These are phyloP conservation scores for Lecanicillium sp. DNA, from an alignment of 2,329 filamentous ascomycete species.

Conservation along the genomic window DNA sequence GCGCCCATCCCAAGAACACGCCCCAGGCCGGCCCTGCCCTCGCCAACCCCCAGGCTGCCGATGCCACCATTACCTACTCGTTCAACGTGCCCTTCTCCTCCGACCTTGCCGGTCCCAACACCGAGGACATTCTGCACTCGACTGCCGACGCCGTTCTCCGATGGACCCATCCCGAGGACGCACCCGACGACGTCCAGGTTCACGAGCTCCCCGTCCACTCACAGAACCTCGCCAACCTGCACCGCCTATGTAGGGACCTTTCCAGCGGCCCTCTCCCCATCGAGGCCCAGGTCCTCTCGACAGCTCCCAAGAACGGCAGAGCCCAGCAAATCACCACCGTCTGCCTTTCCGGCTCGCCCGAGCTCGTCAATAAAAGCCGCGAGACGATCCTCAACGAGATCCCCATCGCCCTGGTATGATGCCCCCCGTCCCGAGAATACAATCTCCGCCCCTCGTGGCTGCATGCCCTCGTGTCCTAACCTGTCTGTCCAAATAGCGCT, in stretches of 20 bases:
- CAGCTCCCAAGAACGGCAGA: slow-evolving; percentile 66
- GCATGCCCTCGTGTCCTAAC: slow-evolving; percentile 13
- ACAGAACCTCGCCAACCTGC: slow-evolving; percentile 75
- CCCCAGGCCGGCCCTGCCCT: slow-evolving; percentile 48
- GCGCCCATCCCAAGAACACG: slow-evolving; percentile 52
- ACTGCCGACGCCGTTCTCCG: slow-evolving; percentile 79
- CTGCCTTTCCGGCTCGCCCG: slow-evolving; percentile 80
- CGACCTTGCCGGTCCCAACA: slow-evolving; percentile 84
- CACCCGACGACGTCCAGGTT: slow-evolving; percentile 74
- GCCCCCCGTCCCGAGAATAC: slow-evolving; percentile 6
- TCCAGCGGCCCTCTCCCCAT: slow-evolving; percentile 64
- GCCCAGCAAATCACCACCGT: slow-evolving; percentile 74
- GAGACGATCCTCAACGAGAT: slow-evolving; percentile 88
- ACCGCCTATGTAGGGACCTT: slow-evolving; percentile 75
- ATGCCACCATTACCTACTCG: slow-evolving; percentile 79
- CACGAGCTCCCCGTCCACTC: slow-evolving; percentile 89
- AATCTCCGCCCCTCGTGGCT: not conserved
- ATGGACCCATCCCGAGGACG: slow-evolving; percentile 90
- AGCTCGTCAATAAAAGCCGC: slow-evolving; percentile 82
- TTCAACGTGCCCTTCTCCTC: slow-evolving; percentile 98
- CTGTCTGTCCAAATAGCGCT: slow-evolving; percentile 54
- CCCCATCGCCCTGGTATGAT: slow-evolving; percentile 81
- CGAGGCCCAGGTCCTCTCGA: slow-evolving; percentile 78
- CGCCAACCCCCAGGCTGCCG: slow-evolving; percentile 63
- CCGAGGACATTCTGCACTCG: slow-evolving; percentile 90